These are phyloP conservation scores for Hericium rajendrae DNA, from an alignment of 768 basidiomycete genomes.

Conservation along the genomic window DNA sequence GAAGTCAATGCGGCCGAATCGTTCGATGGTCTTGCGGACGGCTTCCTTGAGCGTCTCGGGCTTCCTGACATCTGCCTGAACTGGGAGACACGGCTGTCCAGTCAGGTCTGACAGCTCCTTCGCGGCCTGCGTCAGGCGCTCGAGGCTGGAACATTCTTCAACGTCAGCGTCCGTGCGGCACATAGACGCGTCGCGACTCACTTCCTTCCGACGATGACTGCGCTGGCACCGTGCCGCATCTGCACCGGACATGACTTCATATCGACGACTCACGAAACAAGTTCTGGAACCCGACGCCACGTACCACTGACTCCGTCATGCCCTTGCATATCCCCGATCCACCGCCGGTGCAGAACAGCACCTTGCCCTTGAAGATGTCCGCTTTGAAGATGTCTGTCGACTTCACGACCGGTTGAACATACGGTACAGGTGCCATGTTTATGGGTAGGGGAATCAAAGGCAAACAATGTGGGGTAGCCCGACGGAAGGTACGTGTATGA, in stretches of 20 bases:
- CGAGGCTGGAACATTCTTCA: slow-evolving; percentile 36
- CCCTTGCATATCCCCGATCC: slow-evolving; percentile 87
- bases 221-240: slow-evolving; percentile 79
- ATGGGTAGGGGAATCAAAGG: neutral
- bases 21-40: slow-evolving; percentile 61
- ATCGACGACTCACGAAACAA: neutral
- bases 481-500: too few species aligned
- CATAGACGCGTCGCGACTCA: slow-evolving; percentile 27
- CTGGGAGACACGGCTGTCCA: slow-evolving; percentile 59
- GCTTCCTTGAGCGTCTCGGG: slow-evolving; percentile 65
- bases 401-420: slow-evolving; percentile 36
- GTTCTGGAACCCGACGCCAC: slow-evolving; percentile 17
- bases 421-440: slow-evolving; percentile 30
- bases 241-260: slow-evolving; percentile 17
- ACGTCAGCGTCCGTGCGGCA: neutral
- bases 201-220: slow-evolving; percentile 84
- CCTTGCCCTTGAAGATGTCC: slow-evolving; percentile 85
- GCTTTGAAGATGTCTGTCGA: slow-evolving; percentile 62
- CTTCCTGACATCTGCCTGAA: slow-evolving; percentile 76
- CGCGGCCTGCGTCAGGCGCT: slow-evolving; percentile 61
- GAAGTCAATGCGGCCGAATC: slow-evolving; percentile 85
- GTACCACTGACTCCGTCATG: slow-evolving; percentile 78
- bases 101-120: slow-evolving; percentile 62
- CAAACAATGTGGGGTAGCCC: neutral
- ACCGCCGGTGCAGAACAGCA: slow-evolving; percentile 85